Conservation (phyloP, 1,284 basidiomycete genomes). For the Cutaneotrichosporon spelunceum region DNA sequence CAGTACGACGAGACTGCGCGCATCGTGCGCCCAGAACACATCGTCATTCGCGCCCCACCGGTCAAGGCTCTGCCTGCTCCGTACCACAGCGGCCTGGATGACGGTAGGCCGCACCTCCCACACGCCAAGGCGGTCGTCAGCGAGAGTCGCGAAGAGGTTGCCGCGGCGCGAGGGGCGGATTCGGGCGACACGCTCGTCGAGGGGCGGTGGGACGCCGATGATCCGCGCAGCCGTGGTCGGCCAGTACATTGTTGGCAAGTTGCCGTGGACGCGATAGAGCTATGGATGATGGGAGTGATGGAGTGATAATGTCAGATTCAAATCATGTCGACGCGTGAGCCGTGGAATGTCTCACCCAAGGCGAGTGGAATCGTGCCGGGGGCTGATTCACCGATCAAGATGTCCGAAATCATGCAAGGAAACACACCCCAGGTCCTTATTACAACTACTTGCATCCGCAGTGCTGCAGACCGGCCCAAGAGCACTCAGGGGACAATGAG, state of each 20-base stretch:
- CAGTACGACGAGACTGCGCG: constrained; percentile 70
- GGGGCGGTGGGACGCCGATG: constrained; percentile 31
- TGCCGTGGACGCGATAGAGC: neutral
- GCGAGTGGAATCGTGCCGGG: too few species aligned
- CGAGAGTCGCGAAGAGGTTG: constrained; percentile 72
- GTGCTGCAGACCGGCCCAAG: too few species aligned
- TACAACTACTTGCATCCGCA: too few species aligned
- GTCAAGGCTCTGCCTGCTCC: constrained; percentile 69
- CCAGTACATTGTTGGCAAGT: constrained; percentile 43
- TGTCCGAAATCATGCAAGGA: too few species aligned
- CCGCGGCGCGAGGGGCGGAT: constrained; percentile 67
- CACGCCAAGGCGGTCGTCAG: constrained; percentile 64
- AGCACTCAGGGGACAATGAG: too few species aligned
- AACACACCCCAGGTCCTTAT: too few species aligned
- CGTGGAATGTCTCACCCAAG: neutral
- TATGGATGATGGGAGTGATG: neutral
- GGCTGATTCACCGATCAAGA: too few species aligned
- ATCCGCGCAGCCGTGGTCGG: constrained; percentile 41
- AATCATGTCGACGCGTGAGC: too few species aligned
- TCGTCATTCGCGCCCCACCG: constrained; percentile 74
- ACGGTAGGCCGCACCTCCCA: constrained; percentile 82
- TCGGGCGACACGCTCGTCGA: constrained; percentile 58
- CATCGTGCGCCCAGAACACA: constrained; percentile 75
- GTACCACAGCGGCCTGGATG: constrained; percentile 67
- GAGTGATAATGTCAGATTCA: neutral